Conservation (phyloP, 768 basidiomycete species). For the Rhizopogon sp. region DNA sequence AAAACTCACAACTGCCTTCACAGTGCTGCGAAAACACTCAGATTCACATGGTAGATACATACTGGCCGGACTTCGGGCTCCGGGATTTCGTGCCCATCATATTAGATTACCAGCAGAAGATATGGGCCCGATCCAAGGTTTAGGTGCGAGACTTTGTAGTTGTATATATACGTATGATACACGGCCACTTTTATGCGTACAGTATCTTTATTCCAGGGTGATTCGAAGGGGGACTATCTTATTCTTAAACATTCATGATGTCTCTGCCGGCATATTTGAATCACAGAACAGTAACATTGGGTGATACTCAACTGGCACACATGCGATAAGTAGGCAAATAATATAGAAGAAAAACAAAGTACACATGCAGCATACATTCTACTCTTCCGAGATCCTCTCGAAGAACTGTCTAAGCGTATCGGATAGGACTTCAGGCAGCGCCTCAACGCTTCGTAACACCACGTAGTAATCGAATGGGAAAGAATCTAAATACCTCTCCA, state of each 20-base stretch:
- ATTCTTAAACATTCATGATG: too few relatives aligned
- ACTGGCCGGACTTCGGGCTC: slow-evolving; percentile 93
- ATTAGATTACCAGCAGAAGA: slow-evolving; percentile 74
- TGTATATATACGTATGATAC: too few relatives aligned
- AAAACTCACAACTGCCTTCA: not conserved
- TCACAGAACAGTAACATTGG: too few relatives aligned
- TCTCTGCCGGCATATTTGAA: too few relatives aligned
- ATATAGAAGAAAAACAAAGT: not conserved
- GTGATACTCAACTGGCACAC: not conserved
- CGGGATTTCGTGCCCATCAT: slow-evolving; percentile 84
- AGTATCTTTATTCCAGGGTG: too few relatives aligned
- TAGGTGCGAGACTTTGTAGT: slow-evolving; percentile 22
- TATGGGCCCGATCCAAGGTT: slow-evolving; percentile 36
- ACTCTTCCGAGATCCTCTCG: slow-evolving; percentile 74
- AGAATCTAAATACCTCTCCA: slow-evolving; percentile 87
- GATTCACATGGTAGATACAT: slow-evolving; percentile 76
- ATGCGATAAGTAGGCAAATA: not conserved
- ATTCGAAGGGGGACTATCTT: too few relatives aligned
- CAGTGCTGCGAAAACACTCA: slow-evolving; percentile 83
- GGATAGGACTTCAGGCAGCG: slow-evolving; percentile 84
- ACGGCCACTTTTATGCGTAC: too few relatives aligned
- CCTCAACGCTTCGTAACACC: slow-evolving; percentile 85
- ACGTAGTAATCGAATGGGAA: slow-evolving; percentile 99
- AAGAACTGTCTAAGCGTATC: slow-evolving; percentile 91
- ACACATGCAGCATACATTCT: slow-evolving; percentile 14